phyloP scores from a whole-genome alignment of 495 filamentous ascomycete genomes.

The Penicillium soppii region DNA sequence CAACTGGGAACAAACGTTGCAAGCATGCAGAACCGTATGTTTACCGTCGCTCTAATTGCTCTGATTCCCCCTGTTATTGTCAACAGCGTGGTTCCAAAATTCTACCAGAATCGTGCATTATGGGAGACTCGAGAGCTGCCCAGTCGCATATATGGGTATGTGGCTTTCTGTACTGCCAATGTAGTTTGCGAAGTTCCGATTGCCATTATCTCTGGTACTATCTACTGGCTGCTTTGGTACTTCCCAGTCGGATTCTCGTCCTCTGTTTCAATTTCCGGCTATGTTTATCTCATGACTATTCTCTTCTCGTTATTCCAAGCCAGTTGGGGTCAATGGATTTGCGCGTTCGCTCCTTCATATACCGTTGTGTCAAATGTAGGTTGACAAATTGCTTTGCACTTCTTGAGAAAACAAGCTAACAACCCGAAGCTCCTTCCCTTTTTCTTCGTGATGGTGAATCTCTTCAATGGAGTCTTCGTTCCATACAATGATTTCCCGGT shows the following conservation, averaged over 20 bases:
- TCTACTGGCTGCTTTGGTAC: conserved; percentile 45
- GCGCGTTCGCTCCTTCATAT: conserved; percentile 75
- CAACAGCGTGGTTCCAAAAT: too few relatives aligned
- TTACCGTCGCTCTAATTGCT: conserved; percentile 35
- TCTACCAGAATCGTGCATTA: conserved; percentile 30
- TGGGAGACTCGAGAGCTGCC: conserved; percentile 40
- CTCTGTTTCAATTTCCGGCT: conserved; percentile 10
- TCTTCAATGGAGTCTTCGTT: conserved; percentile 76
- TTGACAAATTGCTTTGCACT: too few relatives aligned
- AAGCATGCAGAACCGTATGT: conserved; percentile 31
- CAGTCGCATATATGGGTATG: conserved; percentile 44
- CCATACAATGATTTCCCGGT: conserved; percentile 69
- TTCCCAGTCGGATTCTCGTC: conserved; percentile 26
- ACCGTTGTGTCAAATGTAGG: conserved; percentile 78
- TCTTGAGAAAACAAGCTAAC: too few relatives aligned
- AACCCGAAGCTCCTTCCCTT: conserved; percentile 40
- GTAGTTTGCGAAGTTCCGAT: conserved; percentile 45
- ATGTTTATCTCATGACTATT: conserved; percentile 10
- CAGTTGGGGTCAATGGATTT: conserved; percentile 83
- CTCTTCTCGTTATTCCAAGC: conserved; percentile 73
- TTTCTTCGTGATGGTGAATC: conserved; percentile 71
- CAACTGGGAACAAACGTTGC: conserved; percentile 22
- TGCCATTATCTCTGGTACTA: conserved; percentile 30
- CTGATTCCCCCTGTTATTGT: conserved; percentile 43
- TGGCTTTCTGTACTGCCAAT: conserved; percentile 37